phyloP scores from a whole-genome alignment of 768 basidiomycete genomes.

The Xerocomellus intermedius region DNA sequence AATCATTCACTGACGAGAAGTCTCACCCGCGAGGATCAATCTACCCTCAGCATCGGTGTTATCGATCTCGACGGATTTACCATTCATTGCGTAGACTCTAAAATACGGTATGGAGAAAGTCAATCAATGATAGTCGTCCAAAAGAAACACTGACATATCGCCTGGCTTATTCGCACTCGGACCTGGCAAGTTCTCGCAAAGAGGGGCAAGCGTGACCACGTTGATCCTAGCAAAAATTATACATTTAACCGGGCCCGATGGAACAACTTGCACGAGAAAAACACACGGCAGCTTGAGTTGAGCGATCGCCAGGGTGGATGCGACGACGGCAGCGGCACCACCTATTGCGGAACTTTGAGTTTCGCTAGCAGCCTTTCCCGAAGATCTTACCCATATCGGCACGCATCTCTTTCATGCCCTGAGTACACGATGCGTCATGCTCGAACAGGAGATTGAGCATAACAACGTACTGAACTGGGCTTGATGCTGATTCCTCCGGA shows the following conservation, averaged over 20 bases:
- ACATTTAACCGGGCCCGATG: not conserved
- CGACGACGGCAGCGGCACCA: conserved; percentile 77
- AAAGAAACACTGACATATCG: conserved; percentile 57
- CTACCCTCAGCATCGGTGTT: conserved; percentile 88
- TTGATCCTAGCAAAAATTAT: conserved; percentile 53
- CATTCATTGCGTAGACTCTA: conserved; percentile 84
- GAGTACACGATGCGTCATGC: not conserved
- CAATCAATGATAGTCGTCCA: not conserved
- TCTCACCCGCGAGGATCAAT: conserved; percentile 65
- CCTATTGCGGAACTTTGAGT: conserved; percentile 35
- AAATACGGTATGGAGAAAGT: not conserved
- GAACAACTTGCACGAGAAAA: not conserved
- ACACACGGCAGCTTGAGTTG: conserved; percentile 77
- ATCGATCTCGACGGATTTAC: conserved; percentile 83
- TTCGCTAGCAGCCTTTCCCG: not conserved
- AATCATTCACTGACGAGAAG: not conserved
- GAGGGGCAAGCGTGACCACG: conserved; percentile 66
- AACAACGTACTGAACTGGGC: conserved; percentile 54
- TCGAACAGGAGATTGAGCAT: not conserved
- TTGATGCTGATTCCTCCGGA: conserved; percentile 87
- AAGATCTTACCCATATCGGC: conserved; percentile 75
- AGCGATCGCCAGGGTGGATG: conserved; percentile 74
- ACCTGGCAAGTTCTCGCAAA: conserved; percentile 87
- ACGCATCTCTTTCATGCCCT: conserved; percentile 85
- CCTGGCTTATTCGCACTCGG: conserved; percentile 70